Conservation (phyloP, 306 rosid species). For the Vicia villosa region DNA sequence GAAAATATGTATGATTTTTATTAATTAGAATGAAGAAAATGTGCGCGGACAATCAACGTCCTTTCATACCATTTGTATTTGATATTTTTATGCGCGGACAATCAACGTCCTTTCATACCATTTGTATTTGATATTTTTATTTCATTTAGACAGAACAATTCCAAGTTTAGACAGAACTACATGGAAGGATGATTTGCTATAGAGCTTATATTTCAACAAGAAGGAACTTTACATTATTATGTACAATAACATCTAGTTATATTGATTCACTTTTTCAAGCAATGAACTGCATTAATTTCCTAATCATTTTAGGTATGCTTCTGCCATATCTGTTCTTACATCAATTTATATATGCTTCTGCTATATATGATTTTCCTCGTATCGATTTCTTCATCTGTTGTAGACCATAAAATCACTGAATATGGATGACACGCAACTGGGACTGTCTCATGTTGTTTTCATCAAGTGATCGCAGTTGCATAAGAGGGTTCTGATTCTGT, state of each 20-base stretch:
- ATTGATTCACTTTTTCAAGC: neutral
- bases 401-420: conserved; percentile 30
- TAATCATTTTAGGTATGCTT: neutral
- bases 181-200: neutral
- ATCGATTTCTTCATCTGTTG: conserved; percentile 23
- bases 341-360: neutral
- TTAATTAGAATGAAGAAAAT: too few species aligned
- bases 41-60: too few species aligned
- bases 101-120: too few species aligned
- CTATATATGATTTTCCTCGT: neutral
- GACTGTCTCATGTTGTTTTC: conserved; percentile 46
- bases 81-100: too few species aligned
- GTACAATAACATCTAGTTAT: neutral
- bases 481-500: conserved; percentile 36
- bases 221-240: neutral
- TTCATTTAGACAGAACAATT: too few species aligned
- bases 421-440: conserved; percentile 52
- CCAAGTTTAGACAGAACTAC: too few species aligned
- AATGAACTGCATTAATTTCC: neutral
- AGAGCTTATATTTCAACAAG: neutral
- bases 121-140: too few species aligned
- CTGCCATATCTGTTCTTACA: neutral
- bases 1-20: too few species aligned
- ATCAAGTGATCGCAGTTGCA: conserved; percentile 35
- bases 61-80: too few species aligned